These are phyloP conservation scores for Leccinum solheimii DNA, from an alignment of 1,284 basidiomycete genomes.

Conservation along the genomic window DNA sequence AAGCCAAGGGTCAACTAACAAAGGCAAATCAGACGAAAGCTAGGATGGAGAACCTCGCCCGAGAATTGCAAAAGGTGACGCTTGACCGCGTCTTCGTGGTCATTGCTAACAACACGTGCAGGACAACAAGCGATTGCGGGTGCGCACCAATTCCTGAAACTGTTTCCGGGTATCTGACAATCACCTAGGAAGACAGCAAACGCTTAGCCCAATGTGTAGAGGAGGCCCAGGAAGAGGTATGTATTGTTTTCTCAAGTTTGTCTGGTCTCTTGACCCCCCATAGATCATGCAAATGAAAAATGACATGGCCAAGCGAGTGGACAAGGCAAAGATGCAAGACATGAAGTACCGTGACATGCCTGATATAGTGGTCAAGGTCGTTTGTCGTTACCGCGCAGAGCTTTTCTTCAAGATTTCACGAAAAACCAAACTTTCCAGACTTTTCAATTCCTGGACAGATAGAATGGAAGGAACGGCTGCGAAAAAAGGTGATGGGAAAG, in stretches of 20 bases:
- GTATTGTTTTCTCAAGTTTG: slow-evolving; percentile 9
- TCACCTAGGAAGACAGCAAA: slow-evolving; percentile 73
- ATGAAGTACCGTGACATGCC: slow-evolving; percentile 75
- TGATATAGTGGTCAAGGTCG: slow-evolving; percentile 81
- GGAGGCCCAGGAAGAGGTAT: slow-evolving; percentile 78
- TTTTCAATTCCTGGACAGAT: slow-evolving; percentile 84
- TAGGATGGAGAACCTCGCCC: slow-evolving; percentile 84
- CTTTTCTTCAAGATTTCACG: slow-evolving; percentile 87
- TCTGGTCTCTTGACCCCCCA: slow-evolving; percentile 12
- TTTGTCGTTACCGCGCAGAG: slow-evolving; percentile 82
- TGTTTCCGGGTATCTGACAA: slow-evolving; percentile 19
- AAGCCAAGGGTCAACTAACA: slow-evolving; percentile 78
- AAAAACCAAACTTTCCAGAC: slow-evolving; percentile 75
- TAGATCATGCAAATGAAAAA: slow-evolving; percentile 75
- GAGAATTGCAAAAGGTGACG: slow-evolving; percentile 79
- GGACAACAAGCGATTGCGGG: slow-evolving; percentile 84
- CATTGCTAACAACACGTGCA: slow-evolving; percentile 35
- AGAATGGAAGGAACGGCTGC: slow-evolving; percentile 65
- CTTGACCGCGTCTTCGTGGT: slow-evolving; percentile 2
- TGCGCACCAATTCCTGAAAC: slow-evolving; percentile 37
- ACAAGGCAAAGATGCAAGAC: slow-evolving; percentile 73
- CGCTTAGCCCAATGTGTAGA: slow-evolving; percentile 74
- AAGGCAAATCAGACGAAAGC: slow-evolving; percentile 83
- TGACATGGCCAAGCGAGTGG: slow-evolving; percentile 72
- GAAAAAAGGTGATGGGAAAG: slow-evolving; percentile 41